Evolutionary conservation across 2,329 filamentous ascomycete species (phyloP).

Genomic region (Basipetospora chlamydospora): DNA sequence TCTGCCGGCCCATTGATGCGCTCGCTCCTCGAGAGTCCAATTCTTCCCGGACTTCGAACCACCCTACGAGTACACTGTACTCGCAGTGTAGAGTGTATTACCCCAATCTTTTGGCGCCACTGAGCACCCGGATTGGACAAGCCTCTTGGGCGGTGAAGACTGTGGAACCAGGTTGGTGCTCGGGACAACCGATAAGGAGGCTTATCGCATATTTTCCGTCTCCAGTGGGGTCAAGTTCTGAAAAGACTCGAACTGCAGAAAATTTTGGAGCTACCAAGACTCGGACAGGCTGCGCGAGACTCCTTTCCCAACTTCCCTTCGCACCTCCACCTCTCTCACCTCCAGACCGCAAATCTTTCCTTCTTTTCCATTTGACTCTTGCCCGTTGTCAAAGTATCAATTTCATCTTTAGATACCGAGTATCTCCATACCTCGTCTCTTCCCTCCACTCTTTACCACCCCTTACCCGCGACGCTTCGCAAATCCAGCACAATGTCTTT

Average conservation of each 20-base stretch:
- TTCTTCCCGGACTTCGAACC: no score
- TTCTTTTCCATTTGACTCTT: neutral
- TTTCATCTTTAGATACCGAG: neutral
- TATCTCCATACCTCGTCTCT: neutral
- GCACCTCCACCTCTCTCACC: no score
- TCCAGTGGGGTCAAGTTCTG: slow-evolving; percentile 6
- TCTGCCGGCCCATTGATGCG: no score
- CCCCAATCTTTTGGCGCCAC: no score
- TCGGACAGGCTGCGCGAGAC: neutral
- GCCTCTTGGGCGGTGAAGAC: slow-evolving; percentile 2
- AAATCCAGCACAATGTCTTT: slow-evolving; percentile 34
- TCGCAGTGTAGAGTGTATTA: no score
- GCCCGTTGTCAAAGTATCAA: neutral
- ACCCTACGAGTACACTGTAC: no score
- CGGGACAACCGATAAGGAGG: slow-evolving; percentile 5
- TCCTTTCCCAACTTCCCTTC: slow-evolving; percentile 3
- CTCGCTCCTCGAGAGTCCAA: no score
- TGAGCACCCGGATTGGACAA: neutral
- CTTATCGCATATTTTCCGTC: slow-evolving; percentile 2
- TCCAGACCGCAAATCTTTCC: no score
- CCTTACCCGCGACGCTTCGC: no score
- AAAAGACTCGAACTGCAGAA: slow-evolving; percentile 9
- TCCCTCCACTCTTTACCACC: neutral
- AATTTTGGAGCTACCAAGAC: slow-evolving; percentile 4
- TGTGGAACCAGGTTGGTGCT: neutral